Percentiles rank a stretch among this genome's conserved stretches.
phyloP scores from a whole-genome alignment of 1,139 yeast species.

The Blastobotrys buckinghamii region DNA sequence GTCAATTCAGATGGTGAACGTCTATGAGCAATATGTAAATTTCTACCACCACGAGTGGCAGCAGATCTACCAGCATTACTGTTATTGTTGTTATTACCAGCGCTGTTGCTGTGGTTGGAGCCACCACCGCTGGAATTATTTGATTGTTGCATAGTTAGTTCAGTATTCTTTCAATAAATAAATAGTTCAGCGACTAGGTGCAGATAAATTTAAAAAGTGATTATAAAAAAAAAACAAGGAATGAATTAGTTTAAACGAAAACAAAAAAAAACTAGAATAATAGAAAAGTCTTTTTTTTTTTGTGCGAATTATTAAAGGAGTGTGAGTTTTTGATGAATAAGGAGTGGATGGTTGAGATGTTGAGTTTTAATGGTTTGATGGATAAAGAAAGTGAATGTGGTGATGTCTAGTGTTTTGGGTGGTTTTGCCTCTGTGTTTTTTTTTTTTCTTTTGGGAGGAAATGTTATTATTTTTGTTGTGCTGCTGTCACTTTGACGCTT shows the following conservation, averaged over 20 bases:
- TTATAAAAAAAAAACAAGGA: not conserved
- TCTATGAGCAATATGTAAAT: constrained; percentile 84
- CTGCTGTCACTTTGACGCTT: not conserved
- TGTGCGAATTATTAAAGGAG: not conserved
- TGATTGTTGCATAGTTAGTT: not conserved
- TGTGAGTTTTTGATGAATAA: not conserved
- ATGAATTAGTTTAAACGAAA: not conserved
- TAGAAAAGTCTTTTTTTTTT: no score
- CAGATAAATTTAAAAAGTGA: not conserved
- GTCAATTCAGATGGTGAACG: constrained; percentile 93
- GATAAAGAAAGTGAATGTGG: not conserved
- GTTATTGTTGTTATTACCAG: not conserved
- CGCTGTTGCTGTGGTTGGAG: not conserved
- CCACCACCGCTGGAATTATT: not conserved
- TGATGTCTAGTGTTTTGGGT: not conserved
- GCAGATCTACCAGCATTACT: constrained; percentile 12
- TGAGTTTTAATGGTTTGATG: not conserved
- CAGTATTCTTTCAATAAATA: no score
- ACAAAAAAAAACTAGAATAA: no score
- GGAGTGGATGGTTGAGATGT: not conserved
- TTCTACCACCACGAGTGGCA: constrained; percentile 22
- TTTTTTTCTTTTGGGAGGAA: not conserved
- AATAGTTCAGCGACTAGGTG: not conserved
- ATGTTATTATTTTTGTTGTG: not conserved
- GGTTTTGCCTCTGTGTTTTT: not conserved